phyloP scores from a whole-genome alignment of 2,329 filamentous ascomycete species.

The Venturia nashicola region DNA sequence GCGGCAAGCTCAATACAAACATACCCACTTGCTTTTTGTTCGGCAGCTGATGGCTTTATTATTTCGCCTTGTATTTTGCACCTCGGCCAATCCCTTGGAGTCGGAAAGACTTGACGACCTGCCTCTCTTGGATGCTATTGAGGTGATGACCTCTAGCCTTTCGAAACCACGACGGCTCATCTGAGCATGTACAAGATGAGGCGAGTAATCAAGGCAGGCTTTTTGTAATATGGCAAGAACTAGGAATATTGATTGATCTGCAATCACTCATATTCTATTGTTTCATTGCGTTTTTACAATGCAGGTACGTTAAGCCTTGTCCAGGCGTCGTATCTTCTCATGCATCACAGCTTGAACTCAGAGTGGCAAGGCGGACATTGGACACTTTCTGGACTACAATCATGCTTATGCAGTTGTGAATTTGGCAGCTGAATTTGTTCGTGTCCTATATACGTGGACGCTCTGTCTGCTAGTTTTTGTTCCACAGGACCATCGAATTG shows the following conservation, averaged over 20 bases:
- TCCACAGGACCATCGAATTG: neutral
- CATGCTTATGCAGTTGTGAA: neutral
- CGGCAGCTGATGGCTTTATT: neutral
- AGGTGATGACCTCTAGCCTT: neutral
- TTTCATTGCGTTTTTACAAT: neutral
- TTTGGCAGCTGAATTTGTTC: neutral
- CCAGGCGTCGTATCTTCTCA: neutral
- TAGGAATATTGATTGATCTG: neutral
- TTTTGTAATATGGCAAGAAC: neutral
- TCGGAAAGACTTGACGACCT: neutral
- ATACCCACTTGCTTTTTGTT: neutral
- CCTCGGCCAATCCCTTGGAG: neutral
- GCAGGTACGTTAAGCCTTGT: neutral
- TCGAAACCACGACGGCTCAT: neutral
- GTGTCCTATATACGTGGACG: neutral
- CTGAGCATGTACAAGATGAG: neutral
- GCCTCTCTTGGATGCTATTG: neutral
- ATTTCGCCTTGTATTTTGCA: neutral
- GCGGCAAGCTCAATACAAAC: neutral
- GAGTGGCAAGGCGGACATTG: neutral
- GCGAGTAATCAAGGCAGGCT: neutral
- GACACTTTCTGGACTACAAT: neutral
- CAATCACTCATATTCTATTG: neutral
- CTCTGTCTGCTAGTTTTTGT: neutral
- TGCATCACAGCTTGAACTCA: neutral